Percentiles rank a stretch among this genome's conserved stretches.
These are phyloP conservation scores for Davidsoniella eucalypti DNA, from an alignment of 2,329 filamentous ascomycete genomes.

Conservation along the genomic window DNA sequence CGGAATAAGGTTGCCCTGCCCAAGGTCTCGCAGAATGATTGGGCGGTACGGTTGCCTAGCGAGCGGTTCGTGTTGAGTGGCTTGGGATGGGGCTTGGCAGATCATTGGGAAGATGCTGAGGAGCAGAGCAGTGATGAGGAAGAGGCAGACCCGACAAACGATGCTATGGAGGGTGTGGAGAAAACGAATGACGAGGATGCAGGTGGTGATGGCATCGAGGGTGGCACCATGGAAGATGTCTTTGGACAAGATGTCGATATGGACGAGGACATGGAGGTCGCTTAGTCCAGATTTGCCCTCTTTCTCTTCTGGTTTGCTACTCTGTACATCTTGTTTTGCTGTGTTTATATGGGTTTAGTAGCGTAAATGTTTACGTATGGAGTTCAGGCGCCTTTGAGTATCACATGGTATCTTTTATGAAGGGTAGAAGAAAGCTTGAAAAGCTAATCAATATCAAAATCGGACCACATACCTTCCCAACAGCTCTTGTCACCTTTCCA, in stretches of 20 bases:
- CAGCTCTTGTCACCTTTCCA: too few species aligned
- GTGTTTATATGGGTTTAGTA: slow-evolving; percentile 1
- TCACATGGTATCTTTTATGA: too few species aligned
- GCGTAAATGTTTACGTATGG: slow-evolving; percentile 3
- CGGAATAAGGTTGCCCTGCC: slow-evolving; percentile 52
- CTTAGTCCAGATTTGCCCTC: background rate
- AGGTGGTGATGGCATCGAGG: slow-evolving; percentile 31
- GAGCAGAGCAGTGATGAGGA: slow-evolving; percentile 25
- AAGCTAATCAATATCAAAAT: too few species aligned
- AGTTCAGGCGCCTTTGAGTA: slow-evolving; percentile 5
- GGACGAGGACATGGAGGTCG: slow-evolving; percentile 37
- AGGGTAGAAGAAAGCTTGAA: too few species aligned
- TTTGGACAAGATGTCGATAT: slow-evolving; percentile 37
- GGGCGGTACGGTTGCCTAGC: slow-evolving; percentile 49
- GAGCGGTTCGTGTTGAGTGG: slow-evolving; percentile 54
- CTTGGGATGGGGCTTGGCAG: slow-evolving; percentile 45
- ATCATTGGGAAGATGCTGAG: slow-evolving; percentile 36
- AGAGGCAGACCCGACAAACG: slow-evolving; percentile 24
- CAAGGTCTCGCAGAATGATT: slow-evolving; percentile 45
- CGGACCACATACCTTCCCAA: too few species aligned
- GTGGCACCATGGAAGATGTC: slow-evolving; percentile 36
- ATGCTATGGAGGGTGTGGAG: slow-evolving; percentile 33
- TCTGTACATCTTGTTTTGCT: background rate
- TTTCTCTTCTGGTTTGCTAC: background rate
- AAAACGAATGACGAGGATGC: slow-evolving; percentile 26